These are phyloP conservation scores for Colletotrichum sp. DNA, from an alignment of 2,329 filamentous ascomycete genomes.

Conservation along the genomic window DNA sequence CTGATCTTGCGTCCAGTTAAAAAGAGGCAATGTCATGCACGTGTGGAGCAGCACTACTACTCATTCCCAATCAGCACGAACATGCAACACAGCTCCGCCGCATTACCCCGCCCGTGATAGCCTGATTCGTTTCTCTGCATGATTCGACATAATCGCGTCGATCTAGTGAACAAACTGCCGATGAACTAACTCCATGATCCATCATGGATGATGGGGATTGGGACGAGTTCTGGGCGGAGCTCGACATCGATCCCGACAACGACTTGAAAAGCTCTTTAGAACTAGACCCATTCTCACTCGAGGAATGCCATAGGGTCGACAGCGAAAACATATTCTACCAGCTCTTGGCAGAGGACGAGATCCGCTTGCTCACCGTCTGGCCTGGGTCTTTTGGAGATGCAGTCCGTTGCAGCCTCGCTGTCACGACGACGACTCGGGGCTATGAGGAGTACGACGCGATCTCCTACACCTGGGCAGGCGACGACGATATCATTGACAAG, in stretches of 20 bases:
- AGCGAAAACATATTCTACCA: neutral
- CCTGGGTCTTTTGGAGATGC: neutral
- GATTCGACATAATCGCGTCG: neutral
- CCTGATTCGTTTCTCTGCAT: neutral
- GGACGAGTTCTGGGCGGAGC: neutral
- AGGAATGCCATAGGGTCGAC: neutral
- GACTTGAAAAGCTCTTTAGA: neutral
- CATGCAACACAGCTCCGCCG: neutral
- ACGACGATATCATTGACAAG: neutral
- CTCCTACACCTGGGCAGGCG: slow-evolving; percentile 41
- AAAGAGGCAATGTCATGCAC: neutral
- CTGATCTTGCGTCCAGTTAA: neutral
- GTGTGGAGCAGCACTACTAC: neutral
- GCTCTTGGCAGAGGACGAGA: neutral
- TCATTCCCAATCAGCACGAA: neutral
- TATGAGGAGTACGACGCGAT: slow-evolving; percentile 34
- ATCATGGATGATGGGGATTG: neutral
- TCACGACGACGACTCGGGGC: neutral
- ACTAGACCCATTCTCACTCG: neutral
- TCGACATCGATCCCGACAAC: neutral
- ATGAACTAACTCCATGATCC: neutral
- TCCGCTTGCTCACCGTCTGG: neutral
- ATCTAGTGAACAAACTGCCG: neutral
- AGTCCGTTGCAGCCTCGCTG: neutral
- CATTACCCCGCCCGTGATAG: neutral